Percentiles rank a stretch among this genome's conserved stretches.
phyloP scores from a whole-genome alignment of 2,329 filamentous ascomycete genomes.

The Sphaceloma murrayae region DNA sequence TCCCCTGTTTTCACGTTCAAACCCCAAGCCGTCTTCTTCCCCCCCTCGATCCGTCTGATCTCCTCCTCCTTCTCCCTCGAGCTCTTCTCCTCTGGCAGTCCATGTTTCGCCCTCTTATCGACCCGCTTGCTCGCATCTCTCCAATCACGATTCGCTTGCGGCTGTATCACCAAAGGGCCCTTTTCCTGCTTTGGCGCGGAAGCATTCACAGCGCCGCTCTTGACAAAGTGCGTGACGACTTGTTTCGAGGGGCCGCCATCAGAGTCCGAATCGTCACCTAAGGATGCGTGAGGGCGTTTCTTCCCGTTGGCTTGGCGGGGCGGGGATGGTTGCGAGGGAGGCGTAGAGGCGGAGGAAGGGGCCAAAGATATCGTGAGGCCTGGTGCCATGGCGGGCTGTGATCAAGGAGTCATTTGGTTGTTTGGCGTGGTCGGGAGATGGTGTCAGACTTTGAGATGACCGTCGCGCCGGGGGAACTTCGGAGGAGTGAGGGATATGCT shows the following conservation, averaged over 20 bases:
- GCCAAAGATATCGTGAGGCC: constrained; percentile 9
- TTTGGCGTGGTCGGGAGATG: too few species aligned
- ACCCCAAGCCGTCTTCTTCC: constrained; percentile 42
- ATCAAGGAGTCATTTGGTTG: too few species aligned
- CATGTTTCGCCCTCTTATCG: constrained; percentile 45
- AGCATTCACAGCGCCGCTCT: constrained; percentile 41
- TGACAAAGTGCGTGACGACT: constrained; percentile 48
- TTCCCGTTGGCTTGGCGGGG: constrained; percentile 25
- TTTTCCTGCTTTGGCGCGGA: constrained; percentile 29
- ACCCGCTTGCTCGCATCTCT: constrained; percentile 39
- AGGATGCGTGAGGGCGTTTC: constrained; percentile 35
- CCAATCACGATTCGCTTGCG: constrained; percentile 54
- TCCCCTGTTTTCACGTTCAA: constrained; percentile 39
- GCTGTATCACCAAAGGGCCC: constrained; percentile 48
- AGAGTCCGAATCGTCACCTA: constrained; percentile 38
- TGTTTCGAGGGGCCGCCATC: constrained; percentile 48
- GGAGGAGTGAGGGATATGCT: too few species aligned
- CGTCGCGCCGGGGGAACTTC: too few species aligned
- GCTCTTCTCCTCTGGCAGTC: constrained; percentile 49
- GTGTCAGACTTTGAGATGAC: too few species aligned
- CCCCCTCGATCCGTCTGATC: constrained; percentile 24
- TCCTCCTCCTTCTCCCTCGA: constrained; percentile 21
- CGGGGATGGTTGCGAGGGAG: not conserved
- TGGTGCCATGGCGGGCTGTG: too few species aligned
- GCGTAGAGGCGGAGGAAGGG: not conserved